A percentile compares a stretch with the other conserved stretches of the same genome.
These are phyloP conservation scores for Globisporangium nunn DNA, from an alignment of 352 stramenopile genomes.

Conservation along the genomic window DNA sequence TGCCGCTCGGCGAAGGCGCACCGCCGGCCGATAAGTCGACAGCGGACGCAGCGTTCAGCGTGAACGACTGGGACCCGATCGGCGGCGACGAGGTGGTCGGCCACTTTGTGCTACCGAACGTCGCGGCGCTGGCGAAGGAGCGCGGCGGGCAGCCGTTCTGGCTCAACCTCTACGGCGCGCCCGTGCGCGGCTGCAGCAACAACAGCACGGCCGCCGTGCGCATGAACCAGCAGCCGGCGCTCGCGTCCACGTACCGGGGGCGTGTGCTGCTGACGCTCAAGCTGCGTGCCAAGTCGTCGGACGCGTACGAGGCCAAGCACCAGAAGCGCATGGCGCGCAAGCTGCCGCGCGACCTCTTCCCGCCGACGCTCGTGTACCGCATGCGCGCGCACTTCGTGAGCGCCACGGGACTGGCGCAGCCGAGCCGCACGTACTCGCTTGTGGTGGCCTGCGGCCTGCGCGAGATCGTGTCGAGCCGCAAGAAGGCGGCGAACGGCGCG, in stretches of 20 bases:
- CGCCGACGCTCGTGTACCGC: constrained; percentile 46
- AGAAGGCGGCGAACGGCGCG: constrained; percentile 50
- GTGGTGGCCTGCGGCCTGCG: constrained; percentile 47
- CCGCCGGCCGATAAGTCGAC: not conserved
- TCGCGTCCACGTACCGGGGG: constrained; percentile 73
- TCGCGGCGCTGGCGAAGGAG: constrained; percentile 21
- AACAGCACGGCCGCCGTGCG: constrained; percentile 25
- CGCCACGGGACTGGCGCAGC: constrained; percentile 46
- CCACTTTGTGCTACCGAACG: constrained; percentile 34
- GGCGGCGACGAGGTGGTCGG: constrained; percentile 61
- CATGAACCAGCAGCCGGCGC: constrained; percentile 56
- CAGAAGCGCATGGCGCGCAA: constrained; percentile 60
- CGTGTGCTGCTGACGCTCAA: constrained; percentile 58
- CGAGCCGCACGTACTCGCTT: constrained; percentile 35
- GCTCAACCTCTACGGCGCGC: constrained; percentile 67
- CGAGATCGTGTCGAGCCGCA: constrained; percentile 47
- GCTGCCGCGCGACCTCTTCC: constrained; percentile 35
- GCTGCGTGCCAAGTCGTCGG: constrained; percentile 40
- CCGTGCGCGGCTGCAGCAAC: constrained; percentile 43
- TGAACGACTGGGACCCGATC: constrained; percentile 71
- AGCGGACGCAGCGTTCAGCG: constrained; percentile 29
- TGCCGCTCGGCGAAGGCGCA: not conserved
- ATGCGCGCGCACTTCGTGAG: constrained; percentile 63
- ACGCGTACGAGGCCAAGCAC: constrained; percentile 62
- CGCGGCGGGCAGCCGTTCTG: constrained; percentile 44